Conservation (phyloP, 345 rosid genomes). For the Gynandropsis gynandra region DNA sequence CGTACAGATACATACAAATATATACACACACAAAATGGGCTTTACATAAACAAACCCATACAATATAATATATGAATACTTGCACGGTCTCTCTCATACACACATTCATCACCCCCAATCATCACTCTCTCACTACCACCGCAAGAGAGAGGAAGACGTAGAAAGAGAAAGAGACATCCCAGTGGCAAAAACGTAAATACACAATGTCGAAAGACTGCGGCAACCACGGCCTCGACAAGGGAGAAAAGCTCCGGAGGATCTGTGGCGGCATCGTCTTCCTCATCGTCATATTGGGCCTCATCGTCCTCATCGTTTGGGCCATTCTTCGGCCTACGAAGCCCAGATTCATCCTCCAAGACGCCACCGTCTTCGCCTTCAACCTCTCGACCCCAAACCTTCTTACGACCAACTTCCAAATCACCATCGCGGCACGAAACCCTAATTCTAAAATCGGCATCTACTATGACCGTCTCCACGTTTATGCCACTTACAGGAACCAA, state of each 20-base stretch:
- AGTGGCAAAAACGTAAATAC: constrained; percentile 27
- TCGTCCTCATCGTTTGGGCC: constrained; percentile 70
- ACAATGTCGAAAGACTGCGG: constrained; percentile 31
- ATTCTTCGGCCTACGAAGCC: constrained; percentile 78
- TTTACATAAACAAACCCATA: not conserved
- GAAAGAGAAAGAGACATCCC: constrained; percentile 11
- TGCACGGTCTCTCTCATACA: constrained; percentile 10
- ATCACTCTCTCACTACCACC: constrained; percentile 21
- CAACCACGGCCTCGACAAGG: constrained; percentile 31
- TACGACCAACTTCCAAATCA: constrained; percentile 74
- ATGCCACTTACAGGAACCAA: constrained; percentile 66
- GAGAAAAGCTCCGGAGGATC: constrained; percentile 23
- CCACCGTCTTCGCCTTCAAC: constrained; percentile 84
- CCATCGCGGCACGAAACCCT: constrained; percentile 70
- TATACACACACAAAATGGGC: constrained; percentile 9
- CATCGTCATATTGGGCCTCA: constrained; percentile 43
- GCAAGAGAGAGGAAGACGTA: not conserved
- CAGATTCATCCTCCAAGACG: constrained; percentile 78
- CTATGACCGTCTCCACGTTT: constrained; percentile 73
- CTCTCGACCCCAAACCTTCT: constrained; percentile 57
- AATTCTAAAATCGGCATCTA: constrained; percentile 75
- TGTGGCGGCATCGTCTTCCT: constrained; percentile 37
- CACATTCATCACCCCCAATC: constrained; percentile 17
- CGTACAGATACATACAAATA: no score
- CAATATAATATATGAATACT: constrained; percentile 16